Base-by-base conservation (phyloP, 257 asterid species). In the Scutellaria baicalensis region DNA sequence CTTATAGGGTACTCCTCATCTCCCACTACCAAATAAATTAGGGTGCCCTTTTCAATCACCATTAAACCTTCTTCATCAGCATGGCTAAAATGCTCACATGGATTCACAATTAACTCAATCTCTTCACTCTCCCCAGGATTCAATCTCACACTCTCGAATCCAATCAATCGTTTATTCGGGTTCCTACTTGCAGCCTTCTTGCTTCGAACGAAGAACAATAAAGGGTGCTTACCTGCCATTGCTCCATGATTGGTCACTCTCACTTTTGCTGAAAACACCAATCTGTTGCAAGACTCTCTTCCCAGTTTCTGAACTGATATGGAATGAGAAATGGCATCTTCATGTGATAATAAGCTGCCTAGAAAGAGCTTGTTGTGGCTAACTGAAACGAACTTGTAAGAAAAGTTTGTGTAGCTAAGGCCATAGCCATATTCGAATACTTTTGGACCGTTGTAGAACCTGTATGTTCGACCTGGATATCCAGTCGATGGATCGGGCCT, bases 381-480 rank as follows among this genome's bases (percentile, higher is more conserved):
- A 14, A 80, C 79, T 17, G 81, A 76, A 49, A 74, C 6, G 56
- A 85, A 80, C 57, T 75, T 38, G 68, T 90, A 81, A 1, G 85
- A 59, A 18, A 79, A 84, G 6, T 54, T 77, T 7, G 88, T 64
- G 84, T 88, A 90, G 84, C 95, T 88, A 9, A 90, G 93, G 47
- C 97, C 97, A 31, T 80, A 73, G 39, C 91, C 91, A 2, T 80
- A 90, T 70, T 88, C 87, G 0, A 51, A 90, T 0, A 90, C 93
- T 76, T 72, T 83, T 61, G 71, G 76, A n/a, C 95, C 95, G 0
- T 49, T 76, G 81, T 90, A 88, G 74, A 90, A 90, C 70, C 88
- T 81, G 69, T 88, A 90, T 0, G 97, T 88, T 8, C 97, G 78
- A 2, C 97, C 91, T 1, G 90, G 95, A 72, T 90, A 86, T 9